Evolutionary conservation across 1,284 basidiomycete genomes (phyloP), one percentile per base, ranked within the genome.

Genomic region (Sanghuangporus weigelae): DNA sequence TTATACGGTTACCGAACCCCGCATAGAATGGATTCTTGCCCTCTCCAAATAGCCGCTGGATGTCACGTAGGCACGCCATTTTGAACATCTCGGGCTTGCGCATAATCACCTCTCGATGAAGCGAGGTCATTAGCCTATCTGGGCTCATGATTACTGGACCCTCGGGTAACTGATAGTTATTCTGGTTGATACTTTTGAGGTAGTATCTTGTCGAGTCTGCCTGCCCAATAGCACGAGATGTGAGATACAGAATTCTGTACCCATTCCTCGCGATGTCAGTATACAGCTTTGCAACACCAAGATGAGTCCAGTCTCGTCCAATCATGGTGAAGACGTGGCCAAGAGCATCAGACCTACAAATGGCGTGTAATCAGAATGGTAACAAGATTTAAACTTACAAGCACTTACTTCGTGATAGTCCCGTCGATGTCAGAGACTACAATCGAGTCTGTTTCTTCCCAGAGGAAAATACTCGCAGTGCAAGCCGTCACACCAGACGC

Each of bases 111-210:
- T 98, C 95, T 3, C 94, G 95, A 76, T 99, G 97, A 57, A 99
- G 76, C 39, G 93, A 95, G 2, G 95, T 91, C 83, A 99, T 96
- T 62, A 99, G 74, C 14, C 97, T 84, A 74, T 99, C 97, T 0
- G 97, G 97, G 71, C 93, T 96, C 97, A 99, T 98, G 73, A 99
- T 96, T 57, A 99, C 97, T 3, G 97, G 97, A 0, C 97, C 97
- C 71, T 98, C 95, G 0, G 97, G 97, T 38, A 99, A 81, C 72
- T 95, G 90, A 73, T 97, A 98, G 67, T 95, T 88, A 69, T 96
- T 93, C 79, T 99, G 97, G 71, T 92, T 92, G 75, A 99, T 95
- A 8, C 93, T 92, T 73, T 91, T 93, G 46, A 99, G 82, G 72
- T 99, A 99, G 67, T 96, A 95, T 65, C 97, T 81, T 44, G 97